Percentiles rank a stretch among this genome's conserved stretches.
phyloP scores from a whole-genome alignment of 371 early-diverging fungal species.

The Circinella minor region DNA sequence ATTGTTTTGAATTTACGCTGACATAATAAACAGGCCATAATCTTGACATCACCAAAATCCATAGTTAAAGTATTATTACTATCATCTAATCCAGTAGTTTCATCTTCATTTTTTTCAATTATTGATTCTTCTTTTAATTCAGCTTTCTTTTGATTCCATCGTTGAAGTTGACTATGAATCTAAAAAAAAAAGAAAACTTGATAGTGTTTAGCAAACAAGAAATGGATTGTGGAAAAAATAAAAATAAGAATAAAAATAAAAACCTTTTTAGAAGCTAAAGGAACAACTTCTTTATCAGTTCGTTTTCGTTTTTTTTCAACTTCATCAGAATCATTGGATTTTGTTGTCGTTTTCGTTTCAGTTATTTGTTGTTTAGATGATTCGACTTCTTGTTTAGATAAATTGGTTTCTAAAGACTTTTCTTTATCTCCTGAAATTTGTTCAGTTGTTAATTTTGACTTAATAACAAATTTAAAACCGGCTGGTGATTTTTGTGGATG shows the following conservation, averaged over 20 bases:
- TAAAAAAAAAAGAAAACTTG: conserved; percentile 9
- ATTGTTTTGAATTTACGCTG: conserved; percentile 69
- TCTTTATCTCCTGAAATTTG: background rate
- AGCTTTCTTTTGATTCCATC: conserved; percentile 54
- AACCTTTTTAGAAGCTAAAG: conserved; percentile 44
- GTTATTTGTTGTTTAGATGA: background rate
- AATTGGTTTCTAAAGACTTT: background rate
- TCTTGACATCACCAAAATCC: conserved; percentile 51
- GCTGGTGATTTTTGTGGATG: conserved; percentile 45
- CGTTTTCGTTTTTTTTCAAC: conserved; percentile 47
- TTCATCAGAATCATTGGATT: conserved; percentile 10
- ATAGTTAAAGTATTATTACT: conserved; percentile 14
- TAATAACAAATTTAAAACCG: conserved; percentile 50
- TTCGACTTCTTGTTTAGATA: background rate
- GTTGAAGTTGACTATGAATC: conserved; percentile 60
- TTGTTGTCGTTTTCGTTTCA: background rate
- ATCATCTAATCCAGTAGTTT: conserved; percentile 31
- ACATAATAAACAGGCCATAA: conserved; percentile 68
- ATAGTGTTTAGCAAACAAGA: background rate
- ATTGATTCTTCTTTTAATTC: conserved; percentile 35
- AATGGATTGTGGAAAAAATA: background rate
- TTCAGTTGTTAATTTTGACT: conserved; percentile 32
- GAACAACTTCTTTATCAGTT: conserved; percentile 27
- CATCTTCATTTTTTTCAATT: conserved; percentile 11
- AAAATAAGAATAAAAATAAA: background rate